Base-by-base conservation (phyloP, 176 grass and related monocot genomes). In the Rhipidocladum racemiflorum region DNA sequence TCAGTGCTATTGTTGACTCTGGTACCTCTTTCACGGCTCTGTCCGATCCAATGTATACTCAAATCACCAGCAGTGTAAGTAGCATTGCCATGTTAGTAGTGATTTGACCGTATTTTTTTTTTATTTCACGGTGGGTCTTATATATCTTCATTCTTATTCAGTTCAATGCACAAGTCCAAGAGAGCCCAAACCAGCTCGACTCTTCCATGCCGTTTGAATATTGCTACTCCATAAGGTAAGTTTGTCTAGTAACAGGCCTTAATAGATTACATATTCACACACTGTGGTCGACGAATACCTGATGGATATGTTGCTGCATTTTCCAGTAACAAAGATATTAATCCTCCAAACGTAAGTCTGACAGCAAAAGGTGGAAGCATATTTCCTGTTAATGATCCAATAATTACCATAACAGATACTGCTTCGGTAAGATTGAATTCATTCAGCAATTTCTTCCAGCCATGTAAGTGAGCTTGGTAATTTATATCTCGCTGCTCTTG, bases 11-110 rank as follows among this genome's bases (percentile, higher is more conserved):
- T 77, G 91, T 99, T 39, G 97, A 99, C 68, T 95, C 97, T 9
- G 92, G 97, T 64, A 99, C 97, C 54, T 95, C 93, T n/a, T 99
- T 92, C 83, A 87, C 97, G 14, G 68, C 83, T 71, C 79, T 99
- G 28, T 75, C 87, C 5, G 87, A 99, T 88, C 97, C 97, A 40
- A 88, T 93, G 87, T 93, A 99, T 30, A 85, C 89, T 0, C 57
- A 89, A 36, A 88, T 99, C 34, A 75, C 93, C 25, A 85, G 38
- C 24, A 90, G 80, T 7, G 97, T 99, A 90, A 88, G 97, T 85
- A 84, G 38, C 57, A 73, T 73, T 18, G 40, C 36, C 78, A 27
- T 64, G 44, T 63, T 46, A 74, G 16, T 18, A 55, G 35, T 21
- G 21, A 17, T 49, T 64, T 80, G 49, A 14, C 6, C 36, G 24